Conservation (phyloP, 129 eudicot genomes). For the Sambucus nigra region DNA sequence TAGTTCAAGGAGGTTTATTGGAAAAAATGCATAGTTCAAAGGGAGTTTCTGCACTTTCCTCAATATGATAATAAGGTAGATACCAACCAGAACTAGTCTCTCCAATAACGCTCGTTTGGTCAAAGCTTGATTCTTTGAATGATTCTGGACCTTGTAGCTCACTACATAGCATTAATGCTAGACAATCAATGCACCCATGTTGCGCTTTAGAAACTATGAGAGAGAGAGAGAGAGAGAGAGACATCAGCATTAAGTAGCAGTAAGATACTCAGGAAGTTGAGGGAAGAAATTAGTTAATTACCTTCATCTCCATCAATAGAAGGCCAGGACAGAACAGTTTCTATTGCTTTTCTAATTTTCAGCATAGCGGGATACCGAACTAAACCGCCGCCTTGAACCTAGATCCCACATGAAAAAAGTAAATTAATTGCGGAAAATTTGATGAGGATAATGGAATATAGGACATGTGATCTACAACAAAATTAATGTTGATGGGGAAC, state of each 20-base stretch:
- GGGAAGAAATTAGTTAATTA: slow-evolving; percentile 29
- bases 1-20: too few species aligned
- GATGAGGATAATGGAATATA: neutral
- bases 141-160: slow-evolving; percentile 50
- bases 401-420: slow-evolving; percentile 6
- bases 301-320: slow-evolving; percentile 70
- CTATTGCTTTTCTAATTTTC: slow-evolving; percentile 37
- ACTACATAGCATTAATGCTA: slow-evolving; percentile 67
- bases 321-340: slow-evolving; percentile 60
- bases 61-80: neutral
- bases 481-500: neutral
- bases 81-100: slow-evolving; percentile 24
- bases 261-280: neutral
- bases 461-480: neutral
- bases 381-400: slow-evolving; percentile 62
- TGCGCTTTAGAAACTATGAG: slow-evolving; percentile 77
- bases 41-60: neutral
- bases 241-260: neutral
- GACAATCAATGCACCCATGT: slow-evolving; percentile 93
- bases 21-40: too few species aligned
- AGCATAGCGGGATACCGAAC: slow-evolving; percentile 41
- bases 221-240: neutral
- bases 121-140: slow-evolving; percentile 10
- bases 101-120: neutral
- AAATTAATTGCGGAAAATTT: neutral